Percentiles rank a stretch among this genome's conserved stretches.
These are phyloP conservation scores for Annona cherimola DNA, from an alignment of 164 flowering plant genomes.

Conservation along the genomic window DNA sequence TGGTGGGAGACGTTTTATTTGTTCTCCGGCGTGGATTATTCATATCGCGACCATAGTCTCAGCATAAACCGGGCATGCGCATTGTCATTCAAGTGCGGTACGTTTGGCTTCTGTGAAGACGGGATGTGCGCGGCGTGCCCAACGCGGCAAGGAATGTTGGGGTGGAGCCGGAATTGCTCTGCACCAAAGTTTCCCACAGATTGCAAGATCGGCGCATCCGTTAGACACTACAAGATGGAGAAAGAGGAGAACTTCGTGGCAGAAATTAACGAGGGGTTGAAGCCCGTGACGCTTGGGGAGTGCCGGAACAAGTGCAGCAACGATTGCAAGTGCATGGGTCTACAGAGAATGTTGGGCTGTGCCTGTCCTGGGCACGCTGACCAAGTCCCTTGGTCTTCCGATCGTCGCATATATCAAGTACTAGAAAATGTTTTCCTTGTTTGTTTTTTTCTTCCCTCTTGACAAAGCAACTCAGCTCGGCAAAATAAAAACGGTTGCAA, in stretches of 20 bases:
- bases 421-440: neutral
- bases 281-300: slow-evolving; percentile 17
- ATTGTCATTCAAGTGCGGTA: slow-evolving; percentile 30
- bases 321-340: slow-evolving; percentile 40
- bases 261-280: slow-evolving; percentile 11
- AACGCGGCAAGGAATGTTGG: slow-evolving; percentile 15
- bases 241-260: slow-evolving; percentile 28
- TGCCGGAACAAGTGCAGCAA: slow-evolving; percentile 23
- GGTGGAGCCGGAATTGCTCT: slow-evolving; percentile 26
- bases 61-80: slow-evolving; percentile 12
- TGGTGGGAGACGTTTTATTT: slow-evolving; percentile 26
- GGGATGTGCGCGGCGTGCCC: slow-evolving; percentile 33
- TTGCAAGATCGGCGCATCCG: neutral
- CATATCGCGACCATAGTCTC: neutral
- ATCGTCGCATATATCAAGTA: slow-evolving; percentile 19
- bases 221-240: slow-evolving; percentile 22
- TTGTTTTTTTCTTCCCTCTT: too few species aligned
- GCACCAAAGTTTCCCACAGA: slow-evolving; percentile 12
- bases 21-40: slow-evolving; percentile 12
- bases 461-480: too few species aligned
- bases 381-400: slow-evolving; percentile 10
- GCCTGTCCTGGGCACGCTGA: slow-evolving; percentile 21
- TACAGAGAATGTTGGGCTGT: slow-evolving; percentile 21
- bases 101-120: slow-evolving; percentile 25
- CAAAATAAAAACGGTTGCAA: too few species aligned